A percentile compares a stretch with the other conserved stretches of the same genome.
phyloP scores from a whole-genome alignment of 305 asterid species.

The Petunia hybrid region DNA sequence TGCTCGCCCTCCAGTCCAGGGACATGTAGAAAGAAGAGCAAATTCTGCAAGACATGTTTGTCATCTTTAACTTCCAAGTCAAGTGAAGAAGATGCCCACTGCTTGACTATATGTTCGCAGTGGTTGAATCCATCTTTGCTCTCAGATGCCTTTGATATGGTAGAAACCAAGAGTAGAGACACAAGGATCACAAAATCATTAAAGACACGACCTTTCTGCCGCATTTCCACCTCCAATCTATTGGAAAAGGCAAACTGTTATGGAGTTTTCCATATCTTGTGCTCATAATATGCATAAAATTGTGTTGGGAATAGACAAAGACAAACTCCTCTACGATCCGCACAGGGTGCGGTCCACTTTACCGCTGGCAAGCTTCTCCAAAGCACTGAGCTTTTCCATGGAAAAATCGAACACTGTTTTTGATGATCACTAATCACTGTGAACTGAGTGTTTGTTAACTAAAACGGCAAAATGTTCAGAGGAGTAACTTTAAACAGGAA shows the following conservation, averaged over 20 bases:
- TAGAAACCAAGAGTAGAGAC: conserved; percentile 60
- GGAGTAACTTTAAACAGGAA: too few species aligned
- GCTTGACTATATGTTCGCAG: conserved; percentile 72
- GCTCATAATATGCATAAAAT: too few species aligned
- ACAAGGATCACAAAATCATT: conserved; percentile 49
- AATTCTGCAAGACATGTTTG: conserved; percentile 70
- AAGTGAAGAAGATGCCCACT: conserved; percentile 85
- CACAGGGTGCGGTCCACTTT: too few species aligned
- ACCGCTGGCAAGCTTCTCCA: too few species aligned
- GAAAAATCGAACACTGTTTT: too few species aligned
- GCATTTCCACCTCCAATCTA: conserved; percentile 42
- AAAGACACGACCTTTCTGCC: conserved; percentile 48
- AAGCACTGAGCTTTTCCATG: too few species aligned
- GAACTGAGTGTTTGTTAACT: too few species aligned
- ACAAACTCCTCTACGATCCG: too few species aligned
- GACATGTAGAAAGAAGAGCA: conserved; percentile 93
- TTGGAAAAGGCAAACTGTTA: conserved; percentile 5
- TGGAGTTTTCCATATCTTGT: too few species aligned
- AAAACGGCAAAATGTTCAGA: too few species aligned
- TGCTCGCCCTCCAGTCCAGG: conserved; percentile 98
- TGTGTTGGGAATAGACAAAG: too few species aligned
- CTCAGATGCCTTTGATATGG: conserved; percentile 48
- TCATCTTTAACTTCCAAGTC: conserved; percentile 62
- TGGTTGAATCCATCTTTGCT: conserved; percentile 54
- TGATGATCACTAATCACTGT: too few species aligned